Evolutionary conservation across 441 rosid species (phyloP).

Genomic region (Populus hybrid): DNA sequence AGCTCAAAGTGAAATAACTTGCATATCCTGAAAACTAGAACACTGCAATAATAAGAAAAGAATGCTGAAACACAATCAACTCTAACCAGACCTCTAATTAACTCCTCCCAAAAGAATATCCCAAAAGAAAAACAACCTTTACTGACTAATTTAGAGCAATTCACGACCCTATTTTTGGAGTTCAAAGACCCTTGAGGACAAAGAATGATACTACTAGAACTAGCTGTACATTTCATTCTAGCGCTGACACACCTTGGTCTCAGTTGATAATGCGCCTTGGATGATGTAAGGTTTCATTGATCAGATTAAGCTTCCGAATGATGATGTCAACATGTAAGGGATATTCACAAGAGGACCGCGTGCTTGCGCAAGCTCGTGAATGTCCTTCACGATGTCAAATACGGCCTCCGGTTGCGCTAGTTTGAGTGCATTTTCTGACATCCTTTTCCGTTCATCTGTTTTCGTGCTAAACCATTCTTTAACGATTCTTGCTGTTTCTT

Average conservation of each 20-base stretch:
- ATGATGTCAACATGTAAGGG: constrained; percentile 66
- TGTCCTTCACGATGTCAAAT: constrained; percentile 85
- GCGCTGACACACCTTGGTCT: neutral
- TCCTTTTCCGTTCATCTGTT: constrained; percentile 52
- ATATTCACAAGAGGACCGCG: constrained; percentile 63
- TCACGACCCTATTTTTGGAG: constrained; percentile 7
- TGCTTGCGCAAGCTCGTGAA: constrained; percentile 63
- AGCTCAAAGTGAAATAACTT: neutral
- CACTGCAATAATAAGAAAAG: neutral
- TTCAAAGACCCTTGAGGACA: constrained; percentile 13
- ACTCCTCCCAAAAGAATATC: constrained; percentile 10
- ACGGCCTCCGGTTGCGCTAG: constrained; percentile 94
- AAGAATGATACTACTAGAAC: constrained; percentile 32
- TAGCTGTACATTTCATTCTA: constrained; percentile 38
- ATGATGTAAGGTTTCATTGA: neutral
- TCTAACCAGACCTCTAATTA: neutral
- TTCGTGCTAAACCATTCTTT: constrained; percentile 82
- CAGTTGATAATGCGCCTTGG: neutral
- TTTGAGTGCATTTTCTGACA: constrained; percentile 62
- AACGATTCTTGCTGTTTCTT: constrained; percentile 82
- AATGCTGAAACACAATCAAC: neutral
- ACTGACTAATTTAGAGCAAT: constrained; percentile 6
- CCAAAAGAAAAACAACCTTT: constrained; percentile 5
- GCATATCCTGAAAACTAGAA: neutral
- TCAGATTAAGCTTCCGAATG: constrained; percentile 67